phyloP scores from a whole-genome alignment of 345 rosid species.

The Bretschneidera sinensis region DNA sequence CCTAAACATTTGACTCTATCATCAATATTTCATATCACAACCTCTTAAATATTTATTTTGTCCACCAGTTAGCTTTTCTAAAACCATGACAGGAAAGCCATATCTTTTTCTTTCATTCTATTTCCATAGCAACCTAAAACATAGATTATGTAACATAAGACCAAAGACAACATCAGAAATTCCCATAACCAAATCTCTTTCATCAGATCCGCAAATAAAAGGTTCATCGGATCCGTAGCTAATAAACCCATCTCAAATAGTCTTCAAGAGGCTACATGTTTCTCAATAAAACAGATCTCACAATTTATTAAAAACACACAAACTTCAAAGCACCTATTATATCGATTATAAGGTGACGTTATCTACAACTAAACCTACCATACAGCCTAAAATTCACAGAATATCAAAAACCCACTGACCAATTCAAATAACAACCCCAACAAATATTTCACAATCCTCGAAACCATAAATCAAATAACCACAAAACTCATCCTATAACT shows the following conservation, averaged over 20 bases:
- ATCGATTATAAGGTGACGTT: neutral
- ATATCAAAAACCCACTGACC: neutral
- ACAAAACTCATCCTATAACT: neutral
- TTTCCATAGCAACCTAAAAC: too few species aligned
- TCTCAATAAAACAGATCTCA: neutral
- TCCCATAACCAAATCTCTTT: neutral
- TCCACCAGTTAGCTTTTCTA: too few species aligned
- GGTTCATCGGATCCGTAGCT: neutral
- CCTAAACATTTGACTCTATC: too few species aligned
- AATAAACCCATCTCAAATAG: neutral
- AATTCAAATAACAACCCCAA: neutral
- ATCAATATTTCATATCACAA: too few species aligned
- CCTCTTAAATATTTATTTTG: too few species aligned
- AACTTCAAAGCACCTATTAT: neutral
- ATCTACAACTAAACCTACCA: constrained; percentile 9
- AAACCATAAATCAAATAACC: neutral
- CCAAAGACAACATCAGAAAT: neutral
- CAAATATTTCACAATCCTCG: neutral
- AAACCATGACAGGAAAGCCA: too few species aligned
- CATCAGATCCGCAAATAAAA: constrained; percentile 7
- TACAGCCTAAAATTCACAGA: neutral
- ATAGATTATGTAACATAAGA: neutral
- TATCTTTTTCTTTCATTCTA: too few species aligned
- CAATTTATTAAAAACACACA: neutral
- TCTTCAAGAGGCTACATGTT: too few species aligned